phyloP scores from a whole-genome alignment of 169 alveolate genomes.

The Eimeria zaria region DNA sequence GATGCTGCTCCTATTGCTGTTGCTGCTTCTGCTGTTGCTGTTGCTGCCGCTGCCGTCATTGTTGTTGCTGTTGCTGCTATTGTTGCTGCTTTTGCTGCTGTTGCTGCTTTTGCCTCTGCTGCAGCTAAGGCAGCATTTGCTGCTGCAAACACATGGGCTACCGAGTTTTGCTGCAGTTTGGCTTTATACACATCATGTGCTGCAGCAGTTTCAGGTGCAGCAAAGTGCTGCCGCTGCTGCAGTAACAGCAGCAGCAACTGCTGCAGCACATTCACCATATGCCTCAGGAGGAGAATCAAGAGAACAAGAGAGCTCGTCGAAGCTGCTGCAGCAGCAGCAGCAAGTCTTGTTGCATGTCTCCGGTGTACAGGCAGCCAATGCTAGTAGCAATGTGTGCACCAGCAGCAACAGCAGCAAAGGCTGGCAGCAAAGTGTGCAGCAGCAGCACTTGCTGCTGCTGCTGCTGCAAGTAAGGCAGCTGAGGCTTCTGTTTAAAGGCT shows the following conservation, averaged over 20 bases:
- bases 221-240: neutral
- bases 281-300: no score
- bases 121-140: neutral
- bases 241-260: neutral
- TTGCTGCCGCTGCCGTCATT: neutral
- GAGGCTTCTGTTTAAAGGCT: no score
- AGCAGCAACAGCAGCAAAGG: neutral
- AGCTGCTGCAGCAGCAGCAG: neutral
- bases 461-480: no score
- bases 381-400: no score
- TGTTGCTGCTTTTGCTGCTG: constrained; percentile 32
- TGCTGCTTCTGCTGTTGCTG: neutral
- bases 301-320: neutral
- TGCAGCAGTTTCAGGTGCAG: neutral
- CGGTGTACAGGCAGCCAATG: no score
- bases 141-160: constrained; percentile 5
- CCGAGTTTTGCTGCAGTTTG: neutral
- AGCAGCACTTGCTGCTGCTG: neutral
- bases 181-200: neutral
- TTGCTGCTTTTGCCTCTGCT: neutral
- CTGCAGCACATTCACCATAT: no score
- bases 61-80: neutral
- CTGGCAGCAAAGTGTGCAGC: neutral
- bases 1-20: neutral
- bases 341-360: no score